A percentile compares a stretch with the other conserved stretches of the same genome.
phyloP scores from a whole-genome alignment of 1,284 basidiomycete genomes.

The Cryptococcus hybrid region DNA sequence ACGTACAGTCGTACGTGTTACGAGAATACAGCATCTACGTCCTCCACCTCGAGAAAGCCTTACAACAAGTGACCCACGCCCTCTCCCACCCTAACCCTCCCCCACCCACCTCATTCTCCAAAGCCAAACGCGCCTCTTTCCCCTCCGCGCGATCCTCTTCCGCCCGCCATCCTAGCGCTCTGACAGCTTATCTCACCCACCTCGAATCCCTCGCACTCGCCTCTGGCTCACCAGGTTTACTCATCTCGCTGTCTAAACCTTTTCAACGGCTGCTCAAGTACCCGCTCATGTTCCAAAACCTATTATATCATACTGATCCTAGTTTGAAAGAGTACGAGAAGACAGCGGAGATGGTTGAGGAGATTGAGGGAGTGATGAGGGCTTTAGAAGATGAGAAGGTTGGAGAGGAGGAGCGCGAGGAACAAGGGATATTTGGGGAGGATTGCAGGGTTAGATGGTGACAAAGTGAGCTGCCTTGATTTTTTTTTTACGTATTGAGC shows the following conservation, averaged over 20 bases:
- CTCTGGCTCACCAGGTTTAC: constrained; percentile 53
- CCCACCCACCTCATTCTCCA: background rate
- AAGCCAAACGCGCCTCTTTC: constrained; percentile 67
- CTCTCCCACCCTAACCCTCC: constrained; percentile 44
- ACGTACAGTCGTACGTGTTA: constrained; percentile 58
- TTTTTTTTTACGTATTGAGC: background rate
- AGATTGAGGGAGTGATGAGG: constrained; percentile 91
- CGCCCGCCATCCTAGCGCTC: background rate
- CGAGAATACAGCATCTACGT: constrained; percentile 90
- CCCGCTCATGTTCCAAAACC: constrained; percentile 93
- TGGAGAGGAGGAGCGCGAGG: constrained; percentile 89
- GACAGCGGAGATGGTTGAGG: constrained; percentile 92
- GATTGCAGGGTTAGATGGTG: constrained; percentile 91
- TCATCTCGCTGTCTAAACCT: constrained; percentile 92
- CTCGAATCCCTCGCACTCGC: background rate
- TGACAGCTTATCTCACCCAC: background rate
- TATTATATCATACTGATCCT: constrained; percentile 92
- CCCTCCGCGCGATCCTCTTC: background rate
- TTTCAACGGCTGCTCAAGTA: constrained; percentile 97
- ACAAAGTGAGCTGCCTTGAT: constrained; percentile 53
- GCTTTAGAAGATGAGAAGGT: constrained; percentile 98
- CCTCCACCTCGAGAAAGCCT: constrained; percentile 81
- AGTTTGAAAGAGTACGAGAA: constrained; percentile 97
- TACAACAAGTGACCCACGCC: constrained; percentile 80
- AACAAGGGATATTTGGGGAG: constrained; percentile 88